Evolutionary conservation across 1,284 basidiomycete species (phyloP).

Genomic region (Moesziomyces aphidis): DNA sequence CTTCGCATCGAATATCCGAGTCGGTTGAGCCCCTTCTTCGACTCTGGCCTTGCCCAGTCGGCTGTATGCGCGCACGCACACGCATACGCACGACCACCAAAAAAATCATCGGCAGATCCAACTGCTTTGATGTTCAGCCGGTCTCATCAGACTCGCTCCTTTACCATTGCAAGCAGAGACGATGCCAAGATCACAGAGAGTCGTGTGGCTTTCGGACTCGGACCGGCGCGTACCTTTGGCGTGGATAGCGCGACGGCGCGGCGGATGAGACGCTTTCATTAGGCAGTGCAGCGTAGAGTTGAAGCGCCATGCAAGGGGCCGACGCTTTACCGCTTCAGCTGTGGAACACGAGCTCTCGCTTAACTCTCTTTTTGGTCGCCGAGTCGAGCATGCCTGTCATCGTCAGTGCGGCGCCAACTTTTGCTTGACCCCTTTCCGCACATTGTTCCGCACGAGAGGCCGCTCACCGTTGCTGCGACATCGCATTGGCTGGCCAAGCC

Average conservation of each 20-base stretch:
- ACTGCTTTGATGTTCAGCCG: too few relatives aligned
- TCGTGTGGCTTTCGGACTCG: too few relatives aligned
- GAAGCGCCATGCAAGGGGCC: conserved; percentile 13
- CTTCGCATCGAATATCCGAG: not conserved
- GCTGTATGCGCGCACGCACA: too few relatives aligned
- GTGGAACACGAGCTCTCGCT: conserved; percentile 23
- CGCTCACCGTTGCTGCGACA: too few relatives aligned
- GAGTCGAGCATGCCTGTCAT: conserved; percentile 6
- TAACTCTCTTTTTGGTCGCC: conserved; percentile 9
- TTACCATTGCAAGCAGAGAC: too few relatives aligned
- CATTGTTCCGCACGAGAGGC: not conserved
- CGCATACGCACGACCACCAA: too few relatives aligned
- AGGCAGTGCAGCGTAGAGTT: conserved; percentile 7
- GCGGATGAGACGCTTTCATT: not conserved
- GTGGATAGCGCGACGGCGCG: too few relatives aligned
- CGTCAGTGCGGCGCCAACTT: not conserved
- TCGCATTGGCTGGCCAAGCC: too few relatives aligned
- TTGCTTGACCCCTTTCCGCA: not conserved
- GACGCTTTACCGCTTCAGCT: not conserved
- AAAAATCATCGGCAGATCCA: too few relatives aligned
- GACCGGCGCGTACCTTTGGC: too few relatives aligned
- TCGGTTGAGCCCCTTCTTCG: not conserved
- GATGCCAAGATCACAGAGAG: too few relatives aligned
- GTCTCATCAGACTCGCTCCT: too few relatives aligned
- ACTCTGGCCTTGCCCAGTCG: not conserved